phyloP scores from a whole-genome alignment of 2,329 filamentous ascomycete genomes.

The Fusarium austroafricanum region DNA sequence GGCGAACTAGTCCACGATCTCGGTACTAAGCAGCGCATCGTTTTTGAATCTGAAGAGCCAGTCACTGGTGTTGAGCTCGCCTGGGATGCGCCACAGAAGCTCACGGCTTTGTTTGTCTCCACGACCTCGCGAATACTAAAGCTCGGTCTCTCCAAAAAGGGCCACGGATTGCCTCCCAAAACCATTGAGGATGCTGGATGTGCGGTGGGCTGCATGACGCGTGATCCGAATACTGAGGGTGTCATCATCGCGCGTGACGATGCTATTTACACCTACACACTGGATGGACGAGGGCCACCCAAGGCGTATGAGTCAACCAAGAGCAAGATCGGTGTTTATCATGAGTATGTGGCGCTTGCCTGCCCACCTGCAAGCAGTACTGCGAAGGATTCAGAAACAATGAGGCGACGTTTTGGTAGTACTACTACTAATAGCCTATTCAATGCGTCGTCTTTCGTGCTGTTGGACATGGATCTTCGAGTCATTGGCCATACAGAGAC shows the following conservation, averaged over 20 bases:
- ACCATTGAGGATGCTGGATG: constrained; percentile 91
- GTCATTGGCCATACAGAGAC: constrained; percentile 92
- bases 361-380: constrained; percentile 75
- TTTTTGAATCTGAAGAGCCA: constrained; percentile 96
- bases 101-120: constrained; percentile 88
- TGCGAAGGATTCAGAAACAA: constrained; percentile 66
- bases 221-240: constrained; percentile 82
- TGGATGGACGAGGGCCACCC: constrained; percentile 85
- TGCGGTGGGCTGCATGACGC: constrained; percentile 93
- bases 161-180: constrained; percentile 88
- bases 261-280: constrained; percentile 92
- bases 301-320: constrained; percentile 94
- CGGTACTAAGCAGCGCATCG: constrained; percentile 91
- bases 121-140: constrained; percentile 91
- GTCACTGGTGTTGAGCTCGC: constrained; percentile 89
- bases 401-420: constrained; percentile 78
- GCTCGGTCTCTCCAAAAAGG: constrained; percentile 85
- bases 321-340: constrained; percentile 80
- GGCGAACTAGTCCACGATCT: constrained; percentile 96
- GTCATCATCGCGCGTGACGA: constrained; percentile 94
- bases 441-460: constrained; percentile 86
- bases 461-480: constrained; percentile 91
- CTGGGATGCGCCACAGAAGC: constrained; percentile 59
- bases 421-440: constrained; percentile 79
- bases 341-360: constrained; percentile 87